Evolutionary conservation across 129 eudicot species (phyloP), one percentile per base, ranked within the genome.

Genomic region (Cynara cardunculus): DNA sequence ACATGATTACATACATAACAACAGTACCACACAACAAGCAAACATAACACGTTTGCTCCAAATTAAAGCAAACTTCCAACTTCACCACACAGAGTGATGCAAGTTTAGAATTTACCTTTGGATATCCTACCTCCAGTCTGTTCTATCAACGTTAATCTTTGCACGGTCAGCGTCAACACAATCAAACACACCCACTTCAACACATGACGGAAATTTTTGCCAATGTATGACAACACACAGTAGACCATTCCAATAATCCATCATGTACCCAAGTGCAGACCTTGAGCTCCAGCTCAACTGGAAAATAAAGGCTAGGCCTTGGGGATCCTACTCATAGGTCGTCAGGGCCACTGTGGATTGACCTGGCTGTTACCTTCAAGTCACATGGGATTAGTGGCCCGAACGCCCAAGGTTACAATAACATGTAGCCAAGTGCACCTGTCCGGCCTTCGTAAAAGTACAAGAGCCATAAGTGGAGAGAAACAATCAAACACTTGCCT

Each of bases 151-250:
- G 61, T 31, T 69, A 71, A 70, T 22, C 70, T 56, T 49, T 71
- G 83, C 9, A 53, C 16, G 56, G 37, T 25, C 77, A 80, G 83
- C 83, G 25, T 80, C 83, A 72, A 71, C 76, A 79, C 72, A 78
- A 26, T 32, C 46, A 49, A 78, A 46, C 83, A 35, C 44, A 66
- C 18, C 0, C 49, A 46, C 69, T 69, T 78, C 78, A 41, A 39
- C 84, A 39, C 26, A 75, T 7, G 27, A 61, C 13, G 12, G 13
- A 37, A 25, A 66, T 18, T 24, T 35, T 67, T 25, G 18, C 72
- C 80, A 64, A 64, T 11, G 72, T 22, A 32, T 62, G 62, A 64
- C 59, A 34, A 22, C 25, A 35, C 5, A 5, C 26, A 37, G 22
- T 72, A 72, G 59, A 19, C n/a, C 75, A 34, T 72, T 72, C 25